A percentile compares a stretch with the other conserved stretches of the same genome.
These are phyloP conservation scores for Ilex paraguariensis DNA, from an alignment of 305 asterid genomes.

Conservation along the genomic window DNA sequence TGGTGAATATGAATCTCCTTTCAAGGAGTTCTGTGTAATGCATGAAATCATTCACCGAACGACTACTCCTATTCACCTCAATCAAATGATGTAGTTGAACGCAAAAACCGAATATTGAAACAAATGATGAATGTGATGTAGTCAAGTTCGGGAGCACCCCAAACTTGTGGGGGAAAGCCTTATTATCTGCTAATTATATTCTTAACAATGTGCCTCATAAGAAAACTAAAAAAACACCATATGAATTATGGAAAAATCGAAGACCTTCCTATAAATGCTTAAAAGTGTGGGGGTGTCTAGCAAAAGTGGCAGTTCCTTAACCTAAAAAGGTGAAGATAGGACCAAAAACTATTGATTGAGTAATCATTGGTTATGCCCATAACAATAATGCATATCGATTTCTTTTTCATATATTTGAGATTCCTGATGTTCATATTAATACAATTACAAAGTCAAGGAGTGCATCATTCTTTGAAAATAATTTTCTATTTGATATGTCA, in stretches of 20 bases:
- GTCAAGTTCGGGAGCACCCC: no score
- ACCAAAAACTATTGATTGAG: not conserved
- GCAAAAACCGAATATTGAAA: not conserved
- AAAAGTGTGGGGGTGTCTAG: not conserved
- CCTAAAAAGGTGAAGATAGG: not conserved
- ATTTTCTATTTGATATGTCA: not conserved
- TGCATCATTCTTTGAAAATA: not conserved
- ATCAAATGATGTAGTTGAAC: not conserved
- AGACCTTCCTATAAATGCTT: not conserved
- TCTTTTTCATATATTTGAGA: not conserved
- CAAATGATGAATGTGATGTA: no score
- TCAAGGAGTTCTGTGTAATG: not conserved
- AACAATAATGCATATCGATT: not conserved
- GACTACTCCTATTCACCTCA: not conserved
- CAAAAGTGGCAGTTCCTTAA: not conserved
- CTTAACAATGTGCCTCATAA: no score
- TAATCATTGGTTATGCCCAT: not conserved
- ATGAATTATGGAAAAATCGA: no score
- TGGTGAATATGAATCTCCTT: not conserved
- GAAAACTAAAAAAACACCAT: not conserved
- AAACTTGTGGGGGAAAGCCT: not conserved
- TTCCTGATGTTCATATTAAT: not conserved
- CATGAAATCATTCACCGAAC: not conserved
- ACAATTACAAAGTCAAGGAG: not conserved
- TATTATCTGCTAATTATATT: no score